Evolutionary conservation across 208 protist species (phyloP).

Genomic region (Sergeia podlipaevii): DNA sequence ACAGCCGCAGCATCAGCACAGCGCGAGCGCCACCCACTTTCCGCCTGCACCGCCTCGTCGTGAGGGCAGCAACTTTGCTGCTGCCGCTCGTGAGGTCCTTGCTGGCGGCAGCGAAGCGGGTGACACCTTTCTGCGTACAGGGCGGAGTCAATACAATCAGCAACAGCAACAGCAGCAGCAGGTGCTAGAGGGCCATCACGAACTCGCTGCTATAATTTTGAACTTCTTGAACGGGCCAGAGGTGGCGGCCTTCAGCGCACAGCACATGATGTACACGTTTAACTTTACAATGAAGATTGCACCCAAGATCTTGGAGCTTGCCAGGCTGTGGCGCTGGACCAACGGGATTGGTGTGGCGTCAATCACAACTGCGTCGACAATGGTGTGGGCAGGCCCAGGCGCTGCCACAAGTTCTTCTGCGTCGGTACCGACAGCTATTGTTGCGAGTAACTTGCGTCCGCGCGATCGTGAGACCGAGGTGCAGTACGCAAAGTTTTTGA

Average conservation of each 20-base stretch:
- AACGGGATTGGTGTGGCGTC: neutral
- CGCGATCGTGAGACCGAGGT: slow-evolving; percentile 12
- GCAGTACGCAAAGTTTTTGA: slow-evolving; percentile 32
- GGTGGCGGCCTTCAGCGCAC: slow-evolving; percentile 60
- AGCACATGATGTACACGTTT: slow-evolving; percentile 79
- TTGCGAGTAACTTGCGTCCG: neutral
- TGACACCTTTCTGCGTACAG: too few species aligned
- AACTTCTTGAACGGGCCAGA: slow-evolving; percentile 33
- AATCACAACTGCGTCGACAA: neutral
- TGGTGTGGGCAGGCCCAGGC: too few species aligned
- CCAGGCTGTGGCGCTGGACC: slow-evolving; percentile 44
- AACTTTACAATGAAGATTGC: slow-evolving; percentile 61
- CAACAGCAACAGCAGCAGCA: neutral
- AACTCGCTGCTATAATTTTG: slow-evolving; percentile 26
- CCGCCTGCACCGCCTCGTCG: too few species aligned
- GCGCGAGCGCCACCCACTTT: too few species aligned
- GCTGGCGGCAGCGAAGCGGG: too few species aligned
- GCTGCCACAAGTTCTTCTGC: too few species aligned
- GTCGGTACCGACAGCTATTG: too few species aligned
- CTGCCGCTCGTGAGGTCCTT: too few species aligned
- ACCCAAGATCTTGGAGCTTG: slow-evolving; percentile 45
- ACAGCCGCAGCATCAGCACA: too few species aligned
- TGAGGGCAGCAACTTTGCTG: too few species aligned
- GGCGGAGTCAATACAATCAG: too few species aligned
- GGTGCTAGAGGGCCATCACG: slow-evolving; percentile 21